Evolutionary conservation across 2,329 filamentous ascomycete genomes (phyloP).

Genomic region (Alternaria longipes): DNA sequence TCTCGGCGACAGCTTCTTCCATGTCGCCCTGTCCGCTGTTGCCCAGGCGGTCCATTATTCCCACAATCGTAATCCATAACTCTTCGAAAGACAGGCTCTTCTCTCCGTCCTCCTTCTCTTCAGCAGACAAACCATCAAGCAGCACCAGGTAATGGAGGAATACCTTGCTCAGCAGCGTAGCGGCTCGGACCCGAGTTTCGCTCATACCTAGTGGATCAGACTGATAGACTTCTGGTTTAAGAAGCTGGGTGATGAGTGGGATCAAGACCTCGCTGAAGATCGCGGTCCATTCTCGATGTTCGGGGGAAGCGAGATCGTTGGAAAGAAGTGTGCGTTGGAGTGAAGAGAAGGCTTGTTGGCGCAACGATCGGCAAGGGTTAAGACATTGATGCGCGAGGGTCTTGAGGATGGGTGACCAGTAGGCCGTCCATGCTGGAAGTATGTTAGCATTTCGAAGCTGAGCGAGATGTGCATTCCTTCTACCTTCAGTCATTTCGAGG

Average conservation of each 20-base stretch:
- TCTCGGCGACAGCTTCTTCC: constrained; percentile 94
- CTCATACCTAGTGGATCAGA: constrained; percentile 93
- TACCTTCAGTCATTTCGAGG: constrained; percentile 84
- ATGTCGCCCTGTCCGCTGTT: constrained; percentile 92
- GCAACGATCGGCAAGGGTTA: constrained; percentile 92
- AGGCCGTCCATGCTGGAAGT: constrained; percentile 85
- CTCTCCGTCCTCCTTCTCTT: constrained; percentile 9
- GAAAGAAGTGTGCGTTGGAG: constrained; percentile 88
- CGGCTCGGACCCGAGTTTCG: constrained; percentile 90
- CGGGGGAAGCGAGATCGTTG: constrained; percentile 80
- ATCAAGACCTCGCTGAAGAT: constrained; percentile 96
- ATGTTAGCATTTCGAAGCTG: background rate
- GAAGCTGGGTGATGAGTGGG: constrained; percentile 82
- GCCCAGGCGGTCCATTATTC: constrained; percentile 95
- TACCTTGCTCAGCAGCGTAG: constrained; percentile 91
- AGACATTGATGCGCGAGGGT: constrained; percentile 89
- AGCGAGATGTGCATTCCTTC: constrained; percentile 19
- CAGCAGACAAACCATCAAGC: constrained; percentile 72
- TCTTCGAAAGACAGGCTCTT: constrained; percentile 77
- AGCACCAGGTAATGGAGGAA: constrained; percentile 93
- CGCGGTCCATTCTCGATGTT: constrained; percentile 91
- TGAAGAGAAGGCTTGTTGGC: constrained; percentile 85
- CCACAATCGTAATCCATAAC: constrained; percentile 90
- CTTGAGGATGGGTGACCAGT: constrained; percentile 95
- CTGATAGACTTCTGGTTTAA: constrained; percentile 95